Conservation (phyloP, 2,329 filamentous ascomycete species). For the Davidsoniella eucalypti region DNA sequence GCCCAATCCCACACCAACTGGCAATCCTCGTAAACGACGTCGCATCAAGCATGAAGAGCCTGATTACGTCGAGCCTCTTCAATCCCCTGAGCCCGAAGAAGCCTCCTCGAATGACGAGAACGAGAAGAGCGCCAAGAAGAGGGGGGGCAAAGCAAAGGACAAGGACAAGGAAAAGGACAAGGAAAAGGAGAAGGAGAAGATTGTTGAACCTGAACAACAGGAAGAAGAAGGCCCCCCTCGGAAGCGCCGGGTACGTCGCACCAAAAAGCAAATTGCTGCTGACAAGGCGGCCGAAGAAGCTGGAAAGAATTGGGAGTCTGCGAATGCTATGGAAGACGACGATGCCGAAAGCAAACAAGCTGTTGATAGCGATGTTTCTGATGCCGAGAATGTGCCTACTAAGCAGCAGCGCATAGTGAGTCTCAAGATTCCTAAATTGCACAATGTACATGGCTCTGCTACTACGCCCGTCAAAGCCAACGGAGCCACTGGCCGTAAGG, state of each 20-base stretch:
- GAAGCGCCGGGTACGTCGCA: slow-evolving; percentile 17
- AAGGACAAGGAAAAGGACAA: background rate
- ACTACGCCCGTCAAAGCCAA: background rate
- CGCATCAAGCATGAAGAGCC: slow-evolving; percentile 8
- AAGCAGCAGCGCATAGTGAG: slow-evolving; percentile 7
- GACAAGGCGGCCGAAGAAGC: slow-evolving; percentile 9
- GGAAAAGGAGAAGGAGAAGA: slow-evolving; percentile 12
- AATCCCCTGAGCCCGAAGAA: background rate
- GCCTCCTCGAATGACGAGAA: slow-evolving; percentile 28
- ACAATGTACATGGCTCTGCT: slow-evolving; percentile 1
- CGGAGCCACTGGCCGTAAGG: too few species aligned
- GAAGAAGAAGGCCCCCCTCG: slow-evolving; percentile 22
- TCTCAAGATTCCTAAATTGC: slow-evolving; percentile 9
- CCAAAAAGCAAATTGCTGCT: slow-evolving; percentile 8
- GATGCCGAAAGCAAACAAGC: background rate
- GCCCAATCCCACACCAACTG: background rate
- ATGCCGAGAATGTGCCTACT: background rate
- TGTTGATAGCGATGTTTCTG: background rate
- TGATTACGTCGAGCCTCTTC: background rate
- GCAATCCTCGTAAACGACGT: slow-evolving; percentile 10
- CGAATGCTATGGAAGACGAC: background rate
- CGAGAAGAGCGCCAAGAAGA: slow-evolving; percentile 8
- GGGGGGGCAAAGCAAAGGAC: background rate
- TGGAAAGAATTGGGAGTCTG: background rate
- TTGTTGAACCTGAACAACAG: slow-evolving; percentile 17